Evolutionary conservation across 257 asterid species (phyloP), one percentile per base, ranked within the genome.

Genomic region (Osmanthus fragrans): DNA sequence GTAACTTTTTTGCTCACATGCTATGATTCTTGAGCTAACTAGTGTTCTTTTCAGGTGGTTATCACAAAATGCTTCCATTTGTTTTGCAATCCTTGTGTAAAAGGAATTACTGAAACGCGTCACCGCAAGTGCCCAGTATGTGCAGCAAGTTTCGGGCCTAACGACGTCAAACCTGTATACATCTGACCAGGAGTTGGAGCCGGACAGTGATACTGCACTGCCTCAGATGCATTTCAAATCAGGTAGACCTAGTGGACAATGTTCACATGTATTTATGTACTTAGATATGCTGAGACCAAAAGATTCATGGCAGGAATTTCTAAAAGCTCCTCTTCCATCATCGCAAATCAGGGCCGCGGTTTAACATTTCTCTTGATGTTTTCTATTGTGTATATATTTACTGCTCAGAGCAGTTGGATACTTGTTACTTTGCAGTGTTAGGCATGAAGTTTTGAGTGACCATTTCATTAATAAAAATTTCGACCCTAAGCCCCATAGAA

Each of bases 111-210:
- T 67, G 97, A 91, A 71, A 72, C 87, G 0, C 97, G 99, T 66
- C 97, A 90, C 58, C 96, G 97, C 85, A 94, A 89, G 86, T 96
- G 99, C 85, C 99, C 99, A 27, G 90, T 87, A 15, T 96, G 99
- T 87, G 85, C 91, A 11, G 86, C 94, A 79, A 93, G 94, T 82
- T 96, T 96, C 77, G 97, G 92, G 70, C 89, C 86, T 72, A 96
- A 89, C 72, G 99, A 96, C 34, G 93, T 96, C 70, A 96, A 93
- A 80, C 93, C 98, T 23, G 90, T 96, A 73, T 96, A 96, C 92
- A 96, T 96, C 84, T 96, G 92, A 94, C 80, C 81, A 51, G 42
- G 19, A 66, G 54, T 60, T 82, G 29, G n/a, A 21, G 64, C 80
- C 66, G 68, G 77, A 32, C 56, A 30, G 72, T 58, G 21, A 39